phyloP scores from a whole-genome alignment of 768 basidiomycete species.

The Flagelloscypha sp. region DNA sequence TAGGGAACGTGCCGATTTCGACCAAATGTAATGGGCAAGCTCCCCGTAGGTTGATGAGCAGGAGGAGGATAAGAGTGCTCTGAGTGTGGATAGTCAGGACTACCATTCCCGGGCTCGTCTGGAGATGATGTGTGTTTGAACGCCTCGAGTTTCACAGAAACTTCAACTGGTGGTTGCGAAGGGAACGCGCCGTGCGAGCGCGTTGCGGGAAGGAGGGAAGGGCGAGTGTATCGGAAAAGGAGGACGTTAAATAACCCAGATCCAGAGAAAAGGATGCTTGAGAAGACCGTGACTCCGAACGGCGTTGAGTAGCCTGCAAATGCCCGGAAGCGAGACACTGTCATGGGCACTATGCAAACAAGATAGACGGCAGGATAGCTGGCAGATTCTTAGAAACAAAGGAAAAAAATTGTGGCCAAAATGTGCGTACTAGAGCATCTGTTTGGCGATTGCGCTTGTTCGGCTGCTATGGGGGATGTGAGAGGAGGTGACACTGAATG shows the following conservation, averaged over 20 bases:
- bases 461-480: background rate
- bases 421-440: slow-evolving; percentile 41
- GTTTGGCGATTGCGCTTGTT: slow-evolving; percentile 24
- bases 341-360: slow-evolving; percentile 33
- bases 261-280: slow-evolving; percentile 31
- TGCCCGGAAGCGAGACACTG: slow-evolving; percentile 28
- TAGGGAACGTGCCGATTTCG: too few relatives aligned
- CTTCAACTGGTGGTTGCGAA: too few relatives aligned
- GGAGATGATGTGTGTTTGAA: too few relatives aligned
- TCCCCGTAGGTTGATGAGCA: too few relatives aligned
- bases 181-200: too few relatives aligned
- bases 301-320: slow-evolving; percentile 24
- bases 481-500: background rate
- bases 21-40: too few relatives aligned
- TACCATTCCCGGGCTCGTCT: too few relatives aligned
- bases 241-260: slow-evolving; percentile 39
- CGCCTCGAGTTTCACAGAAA: too few relatives aligned
- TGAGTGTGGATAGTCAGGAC: too few relatives aligned
- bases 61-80: too few relatives aligned
- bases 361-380: slow-evolving; percentile 43
- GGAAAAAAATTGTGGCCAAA: background rate
- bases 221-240: slow-evolving; percentile 30
- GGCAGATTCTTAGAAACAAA: background rate
- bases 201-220: too few relatives aligned
- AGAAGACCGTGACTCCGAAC: slow-evolving; percentile 28